phyloP scores from a whole-genome alignment of 306 rosid species.

The Quercus parvula region DNA sequence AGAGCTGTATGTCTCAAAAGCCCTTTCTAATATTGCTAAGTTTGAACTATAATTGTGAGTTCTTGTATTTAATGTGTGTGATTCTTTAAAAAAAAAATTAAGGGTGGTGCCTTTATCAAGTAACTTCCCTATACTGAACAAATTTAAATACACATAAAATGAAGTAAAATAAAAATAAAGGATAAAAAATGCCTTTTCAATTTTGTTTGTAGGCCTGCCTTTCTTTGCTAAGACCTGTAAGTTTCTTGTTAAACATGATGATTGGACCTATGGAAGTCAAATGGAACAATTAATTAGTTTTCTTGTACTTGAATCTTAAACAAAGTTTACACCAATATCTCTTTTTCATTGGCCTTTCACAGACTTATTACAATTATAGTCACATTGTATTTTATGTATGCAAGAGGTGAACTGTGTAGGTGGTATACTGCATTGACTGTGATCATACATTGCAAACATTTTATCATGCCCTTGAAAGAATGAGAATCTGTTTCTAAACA shows the following conservation, averaged over 20 bases:
- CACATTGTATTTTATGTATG: neutral
- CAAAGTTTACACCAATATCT: neutral
- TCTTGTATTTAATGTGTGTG: neutral
- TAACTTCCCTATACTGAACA: neutral
- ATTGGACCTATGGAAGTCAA: neutral
- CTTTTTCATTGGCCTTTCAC: neutral
- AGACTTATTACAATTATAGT: neutral
- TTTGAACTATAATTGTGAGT: neutral
- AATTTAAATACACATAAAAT: neutral
- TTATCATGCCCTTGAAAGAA: neutral
- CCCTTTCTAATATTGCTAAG: neutral
- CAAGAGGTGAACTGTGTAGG: neutral
- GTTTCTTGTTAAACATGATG: neutral
- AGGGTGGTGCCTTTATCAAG: neutral
- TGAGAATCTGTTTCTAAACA: neutral
- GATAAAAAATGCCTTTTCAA: neutral
- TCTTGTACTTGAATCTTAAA: neutral
- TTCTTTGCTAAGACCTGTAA: neutral
- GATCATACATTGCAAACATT: neutral
- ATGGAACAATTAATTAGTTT: neutral
- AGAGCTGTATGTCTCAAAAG: neutral
- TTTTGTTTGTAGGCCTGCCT: neutral
- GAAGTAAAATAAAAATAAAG: no score
- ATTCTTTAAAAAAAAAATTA: neutral
- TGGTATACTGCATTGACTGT: neutral